These are phyloP conservation scores for Raphidocelis subcapitata DNA, from an alignment of 139 green algal genomes.

Conservation along the genomic window DNA sequence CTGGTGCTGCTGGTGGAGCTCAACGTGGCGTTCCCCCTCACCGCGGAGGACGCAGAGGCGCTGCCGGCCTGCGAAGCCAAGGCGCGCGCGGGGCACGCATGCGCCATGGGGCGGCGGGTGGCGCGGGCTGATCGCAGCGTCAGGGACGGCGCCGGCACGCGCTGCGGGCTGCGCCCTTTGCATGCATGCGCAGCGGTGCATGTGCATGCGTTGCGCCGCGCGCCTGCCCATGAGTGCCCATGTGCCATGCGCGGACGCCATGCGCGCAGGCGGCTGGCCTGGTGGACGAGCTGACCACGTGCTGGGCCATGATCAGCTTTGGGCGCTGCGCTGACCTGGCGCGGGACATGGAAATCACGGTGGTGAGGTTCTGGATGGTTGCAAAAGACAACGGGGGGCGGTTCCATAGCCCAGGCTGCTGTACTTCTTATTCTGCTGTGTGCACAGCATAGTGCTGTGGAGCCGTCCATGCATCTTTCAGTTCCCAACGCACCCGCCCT, in stretches of 20 bases:
- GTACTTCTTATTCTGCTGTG: too few relatives aligned
- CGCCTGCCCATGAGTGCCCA: neutral
- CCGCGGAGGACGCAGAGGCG: neutral
- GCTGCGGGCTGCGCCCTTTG: too few relatives aligned
- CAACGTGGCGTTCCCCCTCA: constrained; percentile 16
- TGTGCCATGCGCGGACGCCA: neutral
- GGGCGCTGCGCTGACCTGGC: constrained; percentile 32
- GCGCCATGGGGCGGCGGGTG: neutral
- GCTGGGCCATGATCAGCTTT: constrained; percentile 55
- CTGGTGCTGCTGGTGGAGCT: constrained; percentile 26
- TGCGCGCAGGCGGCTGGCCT: constrained; percentile 38
- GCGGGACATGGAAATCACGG: constrained; percentile 39
- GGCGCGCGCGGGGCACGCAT: constrained; percentile 7
- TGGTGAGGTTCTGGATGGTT: constrained; percentile 8
- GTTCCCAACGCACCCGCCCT: too few relatives aligned
- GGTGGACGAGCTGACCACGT: constrained; percentile 53
- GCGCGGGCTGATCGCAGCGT: neutral
- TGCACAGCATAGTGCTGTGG: too few relatives aligned
- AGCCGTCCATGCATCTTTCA: too few relatives aligned
- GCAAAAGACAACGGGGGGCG: too few relatives aligned
- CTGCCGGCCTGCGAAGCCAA: constrained; percentile 9
- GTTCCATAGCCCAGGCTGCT: too few relatives aligned
- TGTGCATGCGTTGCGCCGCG: too few relatives aligned
- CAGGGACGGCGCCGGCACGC: too few relatives aligned
- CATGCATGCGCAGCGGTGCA: too few relatives aligned